Evolutionary conservation across 2,329 filamentous ascomycete genomes (phyloP).

Genomic region (Cadophora gregata): DNA sequence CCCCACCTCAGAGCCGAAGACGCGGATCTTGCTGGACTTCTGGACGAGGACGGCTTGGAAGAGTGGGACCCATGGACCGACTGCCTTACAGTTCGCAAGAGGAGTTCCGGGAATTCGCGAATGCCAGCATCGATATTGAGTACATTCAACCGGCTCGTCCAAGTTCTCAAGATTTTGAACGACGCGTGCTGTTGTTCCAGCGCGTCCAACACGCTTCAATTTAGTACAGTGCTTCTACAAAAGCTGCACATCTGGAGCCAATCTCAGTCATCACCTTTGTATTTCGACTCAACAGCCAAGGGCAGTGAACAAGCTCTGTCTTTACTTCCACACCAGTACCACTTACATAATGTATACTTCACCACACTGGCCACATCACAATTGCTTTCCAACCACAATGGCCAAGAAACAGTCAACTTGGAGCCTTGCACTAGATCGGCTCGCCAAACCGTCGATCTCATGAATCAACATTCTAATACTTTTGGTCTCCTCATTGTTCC

Average conservation of each 20-base stretch:
- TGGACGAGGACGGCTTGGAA: slow-evolving; percentile 71
- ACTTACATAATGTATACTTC: slow-evolving; percentile 42
- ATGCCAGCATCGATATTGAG: slow-evolving; percentile 45
- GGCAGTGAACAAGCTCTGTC: slow-evolving; percentile 32
- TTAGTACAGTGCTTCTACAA: slow-evolving; percentile 35
- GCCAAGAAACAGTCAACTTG: slow-evolving; percentile 35
- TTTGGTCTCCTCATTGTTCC: slow-evolving; percentile 48
- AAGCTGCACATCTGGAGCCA: slow-evolving; percentile 40
- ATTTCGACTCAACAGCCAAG: slow-evolving; percentile 33
- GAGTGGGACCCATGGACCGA: slow-evolving; percentile 78
- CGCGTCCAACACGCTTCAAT: slow-evolving; percentile 26
- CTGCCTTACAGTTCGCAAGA: slow-evolving; percentile 48
- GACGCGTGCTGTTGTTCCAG: slow-evolving; percentile 36
- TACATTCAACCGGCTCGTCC: slow-evolving; percentile 44
- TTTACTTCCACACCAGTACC: slow-evolving; percentile 43
- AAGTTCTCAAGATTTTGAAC: slow-evolving; percentile 42
- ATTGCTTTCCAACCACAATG: slow-evolving; percentile 33
- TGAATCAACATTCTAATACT: slow-evolving; percentile 48
- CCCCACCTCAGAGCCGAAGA: slow-evolving; percentile 57
- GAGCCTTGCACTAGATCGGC: slow-evolving; percentile 46
- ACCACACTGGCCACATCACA: slow-evolving; percentile 40
- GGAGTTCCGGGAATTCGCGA: slow-evolving; percentile 33
- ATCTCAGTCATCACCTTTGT: slow-evolving; percentile 36
- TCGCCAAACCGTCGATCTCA: slow-evolving; percentile 45
- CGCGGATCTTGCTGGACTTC: slow-evolving; percentile 51